Conservation (phyloP, 2,329 filamentous ascomycete species). For the Xylaria sp. region DNA sequence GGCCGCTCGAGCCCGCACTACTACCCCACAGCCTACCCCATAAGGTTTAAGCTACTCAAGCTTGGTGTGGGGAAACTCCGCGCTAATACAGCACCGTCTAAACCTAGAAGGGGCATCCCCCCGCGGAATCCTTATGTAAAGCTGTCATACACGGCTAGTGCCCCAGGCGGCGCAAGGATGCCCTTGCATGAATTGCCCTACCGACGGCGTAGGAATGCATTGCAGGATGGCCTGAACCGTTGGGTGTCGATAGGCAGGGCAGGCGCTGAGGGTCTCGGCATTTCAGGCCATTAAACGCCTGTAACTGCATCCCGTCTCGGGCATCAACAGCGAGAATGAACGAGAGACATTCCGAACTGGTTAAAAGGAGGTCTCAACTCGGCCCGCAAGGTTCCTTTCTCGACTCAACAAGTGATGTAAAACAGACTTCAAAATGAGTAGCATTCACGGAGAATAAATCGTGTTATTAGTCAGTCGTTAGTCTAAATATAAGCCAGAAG, state of each 20-base stretch:
- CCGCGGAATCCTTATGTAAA: not conserved
- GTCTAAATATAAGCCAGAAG: not conserved
- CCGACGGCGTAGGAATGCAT: not conserved
- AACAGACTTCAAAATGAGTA: too few relatives aligned
- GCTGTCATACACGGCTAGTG: not conserved
- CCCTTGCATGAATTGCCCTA: not conserved
- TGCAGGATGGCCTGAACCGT: not conserved
- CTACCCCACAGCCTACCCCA: not conserved
- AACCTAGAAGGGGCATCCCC: not conserved
- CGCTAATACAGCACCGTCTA: not conserved
- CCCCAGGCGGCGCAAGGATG: not conserved
- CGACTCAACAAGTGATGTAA: too few relatives aligned
- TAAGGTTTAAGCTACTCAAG: not conserved
- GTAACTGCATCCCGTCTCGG: too few relatives aligned
- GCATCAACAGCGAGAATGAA: too few relatives aligned
- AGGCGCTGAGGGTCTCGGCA: not conserved
- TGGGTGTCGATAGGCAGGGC: not conserved
- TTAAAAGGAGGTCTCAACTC: too few relatives aligned
- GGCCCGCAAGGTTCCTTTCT: too few relatives aligned
- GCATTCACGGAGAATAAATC: too few relatives aligned
- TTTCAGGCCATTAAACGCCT: not conserved
- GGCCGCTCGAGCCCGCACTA: not conserved
- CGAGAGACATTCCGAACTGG: too few relatives aligned
- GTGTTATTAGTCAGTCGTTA: not conserved
- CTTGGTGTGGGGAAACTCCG: not conserved